Evolutionary conservation across 2,329 filamentous ascomycete species (phyloP).

Genomic region (Ophiostoma sp.): DNA sequence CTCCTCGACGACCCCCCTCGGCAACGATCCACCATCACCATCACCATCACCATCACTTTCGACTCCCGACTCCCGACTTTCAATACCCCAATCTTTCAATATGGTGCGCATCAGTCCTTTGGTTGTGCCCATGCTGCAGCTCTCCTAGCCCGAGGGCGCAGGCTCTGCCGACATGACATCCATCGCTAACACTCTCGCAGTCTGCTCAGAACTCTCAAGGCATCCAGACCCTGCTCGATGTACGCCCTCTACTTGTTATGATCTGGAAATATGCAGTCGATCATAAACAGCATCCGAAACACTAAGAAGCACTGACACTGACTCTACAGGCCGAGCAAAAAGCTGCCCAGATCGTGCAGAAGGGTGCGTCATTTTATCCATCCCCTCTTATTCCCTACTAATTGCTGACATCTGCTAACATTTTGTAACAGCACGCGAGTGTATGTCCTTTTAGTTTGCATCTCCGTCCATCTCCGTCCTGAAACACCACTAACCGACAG

Average conservation of each 20-base stretch:
- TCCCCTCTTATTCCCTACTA: background rate
- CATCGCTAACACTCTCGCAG: conserved; percentile 42
- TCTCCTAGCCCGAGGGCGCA: background rate
- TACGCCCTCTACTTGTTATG: conserved; percentile 47
- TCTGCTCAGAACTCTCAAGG: conserved; percentile 97
- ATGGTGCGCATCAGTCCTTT: conserved; percentile 1
- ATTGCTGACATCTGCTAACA: conserved; percentile 8
- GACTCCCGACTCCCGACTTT: background rate
- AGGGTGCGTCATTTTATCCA: conserved; percentile 54
- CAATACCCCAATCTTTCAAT: background rate
- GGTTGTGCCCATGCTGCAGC: background rate
- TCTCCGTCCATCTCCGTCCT: background rate
- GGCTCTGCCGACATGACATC: background rate
- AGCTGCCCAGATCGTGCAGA: conserved; percentile 97
- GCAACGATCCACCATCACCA: background rate
- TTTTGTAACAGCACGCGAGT: conserved; percentile 69
- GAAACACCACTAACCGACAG: conserved; percentile 19
- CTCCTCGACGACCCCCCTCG: background rate
- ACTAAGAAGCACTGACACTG: conserved; percentile 6
- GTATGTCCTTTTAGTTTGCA: conserved; percentile 48
- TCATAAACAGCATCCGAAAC: background rate
- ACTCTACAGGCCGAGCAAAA: conserved; percentile 79
- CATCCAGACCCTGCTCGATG: conserved; percentile 97
- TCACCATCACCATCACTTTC: background rate
- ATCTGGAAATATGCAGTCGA: background rate